Conservation (phyloP, 1,284 basidiomycete species). For the Boletus subluridellus region DNA sequence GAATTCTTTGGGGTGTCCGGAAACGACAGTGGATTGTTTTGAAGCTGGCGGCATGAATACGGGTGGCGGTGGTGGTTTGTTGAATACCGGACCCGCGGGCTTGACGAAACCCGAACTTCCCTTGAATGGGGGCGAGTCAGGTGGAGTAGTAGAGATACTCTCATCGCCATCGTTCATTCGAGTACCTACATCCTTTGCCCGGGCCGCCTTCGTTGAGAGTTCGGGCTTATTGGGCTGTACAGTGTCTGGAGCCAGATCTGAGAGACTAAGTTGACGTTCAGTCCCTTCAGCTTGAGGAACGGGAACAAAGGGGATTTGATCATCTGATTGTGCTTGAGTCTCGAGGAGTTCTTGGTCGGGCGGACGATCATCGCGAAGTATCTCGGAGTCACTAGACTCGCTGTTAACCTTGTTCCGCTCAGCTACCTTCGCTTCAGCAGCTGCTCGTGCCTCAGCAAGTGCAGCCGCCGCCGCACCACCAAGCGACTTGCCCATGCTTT, state of each 20-base stretch:
- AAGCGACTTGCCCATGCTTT: conserved; percentile 60
- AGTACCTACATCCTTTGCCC: background rate
- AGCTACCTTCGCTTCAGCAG: conserved; percentile 66
- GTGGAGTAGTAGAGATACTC: conserved; percentile 56
- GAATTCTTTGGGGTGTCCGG: conserved; percentile 24
- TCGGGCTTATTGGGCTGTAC: background rate
- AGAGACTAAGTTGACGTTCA: conserved; percentile 24
- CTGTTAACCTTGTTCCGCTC: conserved; percentile 53
- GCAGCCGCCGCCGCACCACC: conserved; percentile 54
- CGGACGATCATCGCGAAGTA: conserved; percentile 11
- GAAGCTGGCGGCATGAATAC: conserved; percentile 50
- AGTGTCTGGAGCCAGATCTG: conserved; percentile 22
- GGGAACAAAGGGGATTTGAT: background rate
- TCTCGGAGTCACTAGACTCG: conserved; percentile 32
- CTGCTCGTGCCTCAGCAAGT: conserved; percentile 65
- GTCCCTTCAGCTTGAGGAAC: background rate
- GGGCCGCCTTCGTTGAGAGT: background rate
- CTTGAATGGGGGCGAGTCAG: conserved; percentile 49
- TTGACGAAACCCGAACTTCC: conserved; percentile 34
- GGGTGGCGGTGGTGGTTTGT: conserved; percentile 45
- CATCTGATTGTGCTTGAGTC: conserved; percentile 17
- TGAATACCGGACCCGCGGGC: conserved; percentile 51
- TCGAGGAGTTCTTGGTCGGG: conserved; percentile 1
- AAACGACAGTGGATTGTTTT: conserved; percentile 20
- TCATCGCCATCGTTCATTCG: conserved; percentile 14